Percentiles rank a stretch among this genome's conserved stretches.
These are phyloP conservation scores for Microsporum ferrugineum DNA, from an alignment of 2,329 filamentous ascomycete genomes.

Conservation along the genomic window DNA sequence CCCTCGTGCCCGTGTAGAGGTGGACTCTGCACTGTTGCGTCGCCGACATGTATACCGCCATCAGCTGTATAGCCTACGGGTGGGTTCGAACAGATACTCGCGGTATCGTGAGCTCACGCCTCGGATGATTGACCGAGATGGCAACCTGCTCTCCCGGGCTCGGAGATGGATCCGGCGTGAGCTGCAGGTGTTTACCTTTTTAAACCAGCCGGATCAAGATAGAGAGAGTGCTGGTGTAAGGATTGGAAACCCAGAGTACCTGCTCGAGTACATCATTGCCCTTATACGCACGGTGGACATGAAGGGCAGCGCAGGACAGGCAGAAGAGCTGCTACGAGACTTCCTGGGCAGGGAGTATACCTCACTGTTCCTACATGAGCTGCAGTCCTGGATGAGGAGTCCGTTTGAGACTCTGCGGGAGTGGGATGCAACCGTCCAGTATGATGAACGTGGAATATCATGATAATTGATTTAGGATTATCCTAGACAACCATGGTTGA, in stretches of 20 bases:
- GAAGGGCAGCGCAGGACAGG: conserved; percentile 64
- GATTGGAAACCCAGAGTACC: conserved; percentile 63
- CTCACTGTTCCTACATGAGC: conserved; percentile 69
- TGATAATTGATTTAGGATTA: neutral
- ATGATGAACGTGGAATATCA: conserved; percentile 27
- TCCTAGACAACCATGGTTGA: too few species aligned
- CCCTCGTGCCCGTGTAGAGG: neutral
- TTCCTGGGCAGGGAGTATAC: conserved; percentile 66
- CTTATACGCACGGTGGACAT: conserved; percentile 75
- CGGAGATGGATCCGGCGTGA: conserved; percentile 74
- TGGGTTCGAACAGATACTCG: conserved; percentile 70
- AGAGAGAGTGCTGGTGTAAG: neutral
- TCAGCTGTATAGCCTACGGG: conserved; percentile 63
- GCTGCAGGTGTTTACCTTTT: conserved; percentile 66
- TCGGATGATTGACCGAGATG: conserved; percentile 49
- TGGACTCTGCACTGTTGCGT: conserved; percentile 4
- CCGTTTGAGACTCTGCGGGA: conserved; percentile 59
- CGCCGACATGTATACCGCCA: conserved; percentile 63
- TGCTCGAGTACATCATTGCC: conserved; percentile 75
- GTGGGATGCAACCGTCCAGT: conserved; percentile 75
- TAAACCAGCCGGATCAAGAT: conserved; percentile 4
- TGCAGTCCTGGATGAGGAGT: conserved; percentile 71
- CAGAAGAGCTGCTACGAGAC: conserved; percentile 66
- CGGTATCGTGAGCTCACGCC: conserved; percentile 65
- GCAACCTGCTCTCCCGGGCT: conserved; percentile 61